phyloP scores from a whole-genome alignment of 1,284 basidiomycete species.

The Vanrija sp. region DNA sequence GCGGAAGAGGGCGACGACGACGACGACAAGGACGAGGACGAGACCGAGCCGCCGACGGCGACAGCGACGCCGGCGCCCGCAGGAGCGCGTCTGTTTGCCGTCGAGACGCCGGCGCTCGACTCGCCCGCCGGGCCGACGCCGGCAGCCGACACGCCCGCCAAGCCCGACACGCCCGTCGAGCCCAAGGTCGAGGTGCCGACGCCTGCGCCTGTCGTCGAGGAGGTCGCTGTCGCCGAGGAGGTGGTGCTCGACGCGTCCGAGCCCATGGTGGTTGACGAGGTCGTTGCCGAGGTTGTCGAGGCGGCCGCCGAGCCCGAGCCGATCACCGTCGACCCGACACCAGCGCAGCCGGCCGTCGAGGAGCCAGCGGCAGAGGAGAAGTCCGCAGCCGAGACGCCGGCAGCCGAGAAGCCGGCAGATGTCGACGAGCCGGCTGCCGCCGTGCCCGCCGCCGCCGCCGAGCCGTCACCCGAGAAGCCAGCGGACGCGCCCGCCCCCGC shows the following conservation, averaged over 20 bases:
- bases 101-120: constrained; percentile 1
- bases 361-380: not conserved
- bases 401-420: too few relatives aligned
- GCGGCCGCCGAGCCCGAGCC: not conserved
- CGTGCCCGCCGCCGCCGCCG: too few relatives aligned
- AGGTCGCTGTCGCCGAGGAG: too few relatives aligned
- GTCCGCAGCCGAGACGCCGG: too few relatives aligned
- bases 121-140: not conserved
- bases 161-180: too few relatives aligned
- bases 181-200: too few relatives aligned
- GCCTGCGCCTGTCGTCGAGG: too few relatives aligned
- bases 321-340: not conserved
- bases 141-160: constrained; percentile 1
- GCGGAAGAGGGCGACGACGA: not conserved
- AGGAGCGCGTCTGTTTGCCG: not conserved
- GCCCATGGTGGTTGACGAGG: too few relatives aligned
- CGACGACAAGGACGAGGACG: constrained; percentile 5
- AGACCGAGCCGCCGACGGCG: constrained; percentile 10
- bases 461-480: too few relatives aligned
- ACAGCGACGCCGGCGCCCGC: constrained; percentile 8
- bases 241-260: too few relatives aligned
- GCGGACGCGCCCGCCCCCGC: too few relatives aligned
- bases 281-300: not conserved
- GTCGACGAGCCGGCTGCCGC: too few relatives aligned
- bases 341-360: not conserved